Percentiles rank a stretch among this genome's conserved stretches.
Evolutionary conservation across 2,329 filamentous ascomycete species (phyloP).

Genomic region (Decorospora gaudefroyi): DNA sequence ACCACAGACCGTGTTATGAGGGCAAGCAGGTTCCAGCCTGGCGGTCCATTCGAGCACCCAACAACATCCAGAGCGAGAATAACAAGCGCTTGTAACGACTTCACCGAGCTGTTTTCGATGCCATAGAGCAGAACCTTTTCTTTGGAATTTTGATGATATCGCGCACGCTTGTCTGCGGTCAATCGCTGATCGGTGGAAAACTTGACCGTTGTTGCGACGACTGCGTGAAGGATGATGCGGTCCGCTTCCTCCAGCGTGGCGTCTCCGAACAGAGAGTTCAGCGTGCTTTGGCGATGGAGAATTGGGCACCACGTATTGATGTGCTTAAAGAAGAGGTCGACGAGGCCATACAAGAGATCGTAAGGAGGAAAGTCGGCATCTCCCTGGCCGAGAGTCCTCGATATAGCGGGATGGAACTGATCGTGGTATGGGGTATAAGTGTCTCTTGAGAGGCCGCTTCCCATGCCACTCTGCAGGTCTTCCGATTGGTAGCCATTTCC

Average conservation of each 20-base stretch:
- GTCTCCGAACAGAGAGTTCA: constrained; percentile 79
- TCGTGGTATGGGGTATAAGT: constrained; percentile 39
- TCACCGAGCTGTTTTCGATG: constrained; percentile 86
- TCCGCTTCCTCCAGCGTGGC: constrained; percentile 76
- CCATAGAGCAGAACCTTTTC: constrained; percentile 85
- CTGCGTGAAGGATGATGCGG: constrained; percentile 80
- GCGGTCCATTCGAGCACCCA: constrained; percentile 85
- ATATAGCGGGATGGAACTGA: constrained; percentile 37
- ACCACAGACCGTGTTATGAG: constrained; percentile 87
- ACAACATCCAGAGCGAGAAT: constrained; percentile 84
- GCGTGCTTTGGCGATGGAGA: constrained; percentile 78
- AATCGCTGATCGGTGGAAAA: constrained; percentile 79
- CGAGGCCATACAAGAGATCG: constrained; percentile 63
- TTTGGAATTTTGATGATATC: constrained; percentile 81
- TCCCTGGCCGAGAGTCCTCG: constrained; percentile 32
- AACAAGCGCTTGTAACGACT: constrained; percentile 82
- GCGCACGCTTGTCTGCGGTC: constrained; percentile 70
- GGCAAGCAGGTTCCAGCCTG: constrained; percentile 89
- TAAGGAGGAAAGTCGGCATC: constrained; percentile 61
- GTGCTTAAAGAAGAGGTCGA: constrained; percentile 67
- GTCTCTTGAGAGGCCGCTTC: constrained; percentile 36
- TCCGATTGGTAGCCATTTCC: constrained; percentile 41
- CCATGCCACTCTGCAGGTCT: constrained; percentile 29
- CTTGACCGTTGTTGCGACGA: constrained; percentile 83
- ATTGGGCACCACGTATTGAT: constrained; percentile 79